These are phyloP conservation scores for Rhododendron mucronatum DNA, from an alignment of 148 eudicot genomes.

Conservation along the genomic window DNA sequence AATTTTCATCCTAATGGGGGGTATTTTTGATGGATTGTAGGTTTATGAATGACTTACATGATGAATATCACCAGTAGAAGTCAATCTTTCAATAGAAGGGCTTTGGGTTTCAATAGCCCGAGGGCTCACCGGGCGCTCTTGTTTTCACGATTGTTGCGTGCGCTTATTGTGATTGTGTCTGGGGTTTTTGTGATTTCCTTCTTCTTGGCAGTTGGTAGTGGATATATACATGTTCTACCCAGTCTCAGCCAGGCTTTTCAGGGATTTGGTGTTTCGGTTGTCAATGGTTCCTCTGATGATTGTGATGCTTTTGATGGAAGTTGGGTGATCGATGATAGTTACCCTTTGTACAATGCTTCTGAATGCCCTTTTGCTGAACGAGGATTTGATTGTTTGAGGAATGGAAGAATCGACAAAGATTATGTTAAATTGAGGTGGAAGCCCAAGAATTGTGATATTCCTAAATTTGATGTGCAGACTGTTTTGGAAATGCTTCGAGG, in stretches of 20 bases:
- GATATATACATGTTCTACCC: slow-evolving; percentile 39
- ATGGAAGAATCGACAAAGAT: slow-evolving; percentile 63
- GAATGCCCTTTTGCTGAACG: slow-evolving; percentile 76
- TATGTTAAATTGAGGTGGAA: slow-evolving; percentile 90
- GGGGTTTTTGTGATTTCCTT: slow-evolving; percentile 37
- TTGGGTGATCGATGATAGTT: slow-evolving; percentile 70
- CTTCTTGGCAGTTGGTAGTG: slow-evolving; percentile 35
- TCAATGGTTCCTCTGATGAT: slow-evolving; percentile 18
- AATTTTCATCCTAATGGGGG: slow-evolving; percentile 14
- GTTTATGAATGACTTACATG: slow-evolving; percentile 5
- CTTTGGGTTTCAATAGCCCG: slow-evolving; percentile 28
- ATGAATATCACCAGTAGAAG: slow-evolving; percentile 34
- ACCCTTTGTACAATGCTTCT: slow-evolving; percentile 79
- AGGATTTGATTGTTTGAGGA: slow-evolving; percentile 77
- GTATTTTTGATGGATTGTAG: slow-evolving; percentile 17
- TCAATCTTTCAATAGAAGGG: slow-evolving; percentile 42
- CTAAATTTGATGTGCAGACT: slow-evolving; percentile 41
- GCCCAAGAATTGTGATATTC: slow-evolving; percentile 70
- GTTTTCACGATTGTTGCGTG: slow-evolving; percentile 36
- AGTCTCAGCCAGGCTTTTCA: slow-evolving; percentile 26
- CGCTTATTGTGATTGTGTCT: slow-evolving; percentile 33
- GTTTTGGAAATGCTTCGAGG: slow-evolving; percentile 56
- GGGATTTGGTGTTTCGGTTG: slow-evolving; percentile 18
- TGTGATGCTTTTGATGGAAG: slow-evolving; percentile 83
- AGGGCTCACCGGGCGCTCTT: slow-evolving; percentile 21